These are phyloP conservation scores for Leishmania mexicana DNA, from an alignment of 208 protist genomes.

Conservation along the genomic window DNA sequence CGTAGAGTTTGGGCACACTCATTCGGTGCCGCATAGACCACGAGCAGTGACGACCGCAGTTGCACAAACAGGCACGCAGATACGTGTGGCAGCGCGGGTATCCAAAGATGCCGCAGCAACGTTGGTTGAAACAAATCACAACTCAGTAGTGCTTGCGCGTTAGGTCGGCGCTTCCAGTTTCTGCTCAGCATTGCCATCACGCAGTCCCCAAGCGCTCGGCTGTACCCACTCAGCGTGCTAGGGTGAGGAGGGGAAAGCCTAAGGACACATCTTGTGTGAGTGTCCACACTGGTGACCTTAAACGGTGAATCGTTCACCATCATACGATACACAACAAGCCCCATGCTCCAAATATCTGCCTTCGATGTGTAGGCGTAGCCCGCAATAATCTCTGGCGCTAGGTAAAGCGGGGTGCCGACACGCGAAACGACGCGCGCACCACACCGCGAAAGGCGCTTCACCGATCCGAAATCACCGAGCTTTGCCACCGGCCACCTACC, in stretches of 20 bases:
- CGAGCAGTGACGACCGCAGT: conserved; percentile 21
- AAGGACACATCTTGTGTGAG: conserved; percentile 22
- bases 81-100: conserved; percentile 8
- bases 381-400: conserved; percentile 60
- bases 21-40: conserved; percentile 33
- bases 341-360: conserved; percentile 81
- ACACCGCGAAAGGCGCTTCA: conserved; percentile 33
- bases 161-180: conserved; percentile 54
- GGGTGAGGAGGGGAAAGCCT: conserved; percentile 40
- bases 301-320: conserved; percentile 70
- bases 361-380: conserved; percentile 68
- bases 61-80: conserved; percentile 47
- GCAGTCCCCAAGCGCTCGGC: conserved; percentile 51
- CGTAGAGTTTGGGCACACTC: conserved; percentile 21
- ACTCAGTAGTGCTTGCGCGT: conserved; percentile 44
- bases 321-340: conserved; percentile 64
- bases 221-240: conserved; percentile 34
- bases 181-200: conserved; percentile 65
- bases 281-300: conserved; percentile 24
- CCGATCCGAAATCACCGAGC: conserved; percentile 78
- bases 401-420: conserved; percentile 65
- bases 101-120: conserved; percentile 49
- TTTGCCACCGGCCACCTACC: conserved; percentile 45
- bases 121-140: conserved; percentile 37
- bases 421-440: conserved; percentile 38